Percentiles rank a stretch among this genome's conserved stretches.
These are phyloP conservation scores for Erigeron canadensis DNA, from an alignment of 129 eudicot species.

Conservation along the genomic window DNA sequence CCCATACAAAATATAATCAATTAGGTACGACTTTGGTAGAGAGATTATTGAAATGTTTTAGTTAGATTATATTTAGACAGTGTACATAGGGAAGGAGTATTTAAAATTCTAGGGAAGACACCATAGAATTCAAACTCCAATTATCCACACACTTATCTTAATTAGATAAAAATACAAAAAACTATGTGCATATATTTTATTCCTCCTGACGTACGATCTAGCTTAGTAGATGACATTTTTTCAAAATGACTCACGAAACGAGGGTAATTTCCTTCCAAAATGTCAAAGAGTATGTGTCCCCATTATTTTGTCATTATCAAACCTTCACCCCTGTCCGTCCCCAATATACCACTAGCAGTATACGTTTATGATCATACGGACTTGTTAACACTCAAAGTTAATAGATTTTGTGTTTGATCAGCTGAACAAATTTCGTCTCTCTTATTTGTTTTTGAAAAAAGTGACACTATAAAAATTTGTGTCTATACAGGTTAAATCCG, in stretches of 20 bases:
- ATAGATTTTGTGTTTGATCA: too few species aligned
- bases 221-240: conserved; percentile 35
- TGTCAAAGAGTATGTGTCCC: conserved; percentile 43
- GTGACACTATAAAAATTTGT: too few species aligned
- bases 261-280: conserved; percentile 34
- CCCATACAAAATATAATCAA: too few species aligned
- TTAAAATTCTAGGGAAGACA: conserved; percentile 40
- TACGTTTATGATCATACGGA: too few species aligned
- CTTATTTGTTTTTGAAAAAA: too few species aligned
- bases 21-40: too few species aligned
- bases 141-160: conserved; percentile 34
- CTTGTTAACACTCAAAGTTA: too few species aligned
- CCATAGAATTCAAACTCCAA: conserved; percentile 47
- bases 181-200: conserved; percentile 32
- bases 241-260: conserved; percentile 37
- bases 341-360: too few species aligned
- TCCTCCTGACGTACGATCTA: conserved; percentile 34
- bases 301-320: conserved; percentile 30
- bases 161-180: conserved; percentile 24
- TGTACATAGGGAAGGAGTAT: conserved; percentile 28
- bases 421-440: too few species aligned
- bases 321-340: too few species aligned
- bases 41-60: too few species aligned
- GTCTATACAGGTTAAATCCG: too few species aligned
- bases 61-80: background rate